A percentile compares a stretch with the other conserved stretches of the same genome.
These are phyloP conservation scores for Rhodotorula paludigena DNA, from an alignment of 768 basidiomycete species.

Conservation along the genomic window DNA sequence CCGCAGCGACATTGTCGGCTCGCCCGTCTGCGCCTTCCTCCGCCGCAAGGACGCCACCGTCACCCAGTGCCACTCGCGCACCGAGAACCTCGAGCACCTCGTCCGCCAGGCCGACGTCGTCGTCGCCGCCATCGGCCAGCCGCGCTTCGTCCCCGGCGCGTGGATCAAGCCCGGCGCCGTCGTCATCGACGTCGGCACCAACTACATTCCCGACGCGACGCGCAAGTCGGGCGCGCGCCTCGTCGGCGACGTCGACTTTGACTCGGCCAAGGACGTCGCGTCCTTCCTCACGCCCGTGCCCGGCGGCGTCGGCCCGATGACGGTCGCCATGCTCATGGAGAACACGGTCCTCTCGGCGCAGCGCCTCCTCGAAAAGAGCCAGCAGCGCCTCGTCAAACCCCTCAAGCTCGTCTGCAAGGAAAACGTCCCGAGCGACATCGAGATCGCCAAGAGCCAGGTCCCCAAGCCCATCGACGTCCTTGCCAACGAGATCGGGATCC, in stretches of 20 bases:
- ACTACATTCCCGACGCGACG: slow-evolving; percentile 80
- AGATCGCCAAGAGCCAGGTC: slow-evolving; percentile 87
- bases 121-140: slow-evolving; percentile 91
- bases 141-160: slow-evolving; percentile 81
- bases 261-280: slow-evolving; percentile 68
- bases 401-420: slow-evolving; percentile 71
- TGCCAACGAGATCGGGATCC: slow-evolving; percentile 79
- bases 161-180: slow-evolving; percentile 95
- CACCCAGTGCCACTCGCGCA: slow-evolving; percentile 92
- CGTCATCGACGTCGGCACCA: slow-evolving; percentile 97
- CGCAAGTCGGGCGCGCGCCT: slow-evolving; percentile 94
- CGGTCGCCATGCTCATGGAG: slow-evolving; percentile 94
- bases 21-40: slow-evolving; percentile 85
- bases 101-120: slow-evolving; percentile 85
- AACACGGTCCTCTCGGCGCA: slow-evolving; percentile 83
- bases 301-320: slow-evolving; percentile 99
- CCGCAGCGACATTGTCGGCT: slow-evolving; percentile 95
- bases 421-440: slow-evolving; percentile 93
- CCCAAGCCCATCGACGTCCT: slow-evolving; percentile 83
- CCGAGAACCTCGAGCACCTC: slow-evolving; percentile 71
- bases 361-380: slow-evolving; percentile 65
- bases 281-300: slow-evolving; percentile 95
- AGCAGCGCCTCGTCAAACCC: slow-evolving; percentile 64
- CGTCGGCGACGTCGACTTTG: slow-evolving; percentile 90
- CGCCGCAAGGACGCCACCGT: slow-evolving; percentile 88